Conservation (phyloP, 805 yeast genomes). For the Danielia oregonensis region DNA sequence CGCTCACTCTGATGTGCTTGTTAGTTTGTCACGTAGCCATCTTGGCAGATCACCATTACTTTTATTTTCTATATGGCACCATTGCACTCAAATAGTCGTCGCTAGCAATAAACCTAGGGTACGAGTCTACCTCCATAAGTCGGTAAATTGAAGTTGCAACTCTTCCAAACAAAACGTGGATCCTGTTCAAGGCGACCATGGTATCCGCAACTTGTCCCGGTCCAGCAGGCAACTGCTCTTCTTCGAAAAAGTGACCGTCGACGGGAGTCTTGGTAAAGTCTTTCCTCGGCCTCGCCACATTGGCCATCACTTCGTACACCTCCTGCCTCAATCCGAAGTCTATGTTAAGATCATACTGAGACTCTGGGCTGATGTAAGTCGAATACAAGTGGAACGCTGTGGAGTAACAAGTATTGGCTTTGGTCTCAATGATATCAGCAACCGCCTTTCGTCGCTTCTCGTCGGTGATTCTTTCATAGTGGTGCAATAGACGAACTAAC, state of each 20-base stretch:
- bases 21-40: neutral
- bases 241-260: constrained; percentile 5
- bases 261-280: constrained; percentile 13
- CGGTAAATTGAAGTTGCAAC: constrained; percentile 48
- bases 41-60: too few relatives aligned
- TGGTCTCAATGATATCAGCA: constrained; percentile 12
- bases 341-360: constrained; percentile 70
- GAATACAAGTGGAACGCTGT: constrained; percentile 63
- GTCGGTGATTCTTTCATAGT: constrained; percentile 5
- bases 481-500: constrained; percentile 34
- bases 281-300: constrained; percentile 2
- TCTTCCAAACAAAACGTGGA: constrained; percentile 37
- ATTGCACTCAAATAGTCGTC: constrained; percentile 18
- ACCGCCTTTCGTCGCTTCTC: constrained; percentile 3
- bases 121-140: constrained; percentile 70
- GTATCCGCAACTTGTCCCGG: neutral
- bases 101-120: constrained; percentile 57
- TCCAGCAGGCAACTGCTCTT: constrained; percentile 1
- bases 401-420: constrained; percentile 55
- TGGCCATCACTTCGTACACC: constrained; percentile 36
- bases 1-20: neutral
- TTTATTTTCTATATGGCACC: constrained; percentile 3
- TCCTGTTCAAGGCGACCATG: constrained; percentile 6
- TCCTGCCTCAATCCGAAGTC: constrained; percentile 48
- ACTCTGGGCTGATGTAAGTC: constrained; percentile 58